These are phyloP conservation scores for Erysimum cheiri DNA, from an alignment of 441 rosid genomes.

Conservation along the genomic window DNA sequence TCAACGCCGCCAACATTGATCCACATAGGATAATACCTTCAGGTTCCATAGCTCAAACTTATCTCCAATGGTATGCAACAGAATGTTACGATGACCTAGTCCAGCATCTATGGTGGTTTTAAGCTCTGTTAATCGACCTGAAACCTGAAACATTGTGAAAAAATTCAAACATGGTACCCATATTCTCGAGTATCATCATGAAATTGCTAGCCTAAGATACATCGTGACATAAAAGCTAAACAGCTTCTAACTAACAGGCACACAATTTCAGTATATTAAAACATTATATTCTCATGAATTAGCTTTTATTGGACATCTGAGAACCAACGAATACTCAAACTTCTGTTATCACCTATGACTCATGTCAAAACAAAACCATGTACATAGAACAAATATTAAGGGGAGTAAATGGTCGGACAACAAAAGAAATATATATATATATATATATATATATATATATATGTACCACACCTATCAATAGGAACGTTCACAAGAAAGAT, in stretches of 20 bases:
- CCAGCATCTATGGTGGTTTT: constrained; percentile 84
- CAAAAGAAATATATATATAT: not conserved
- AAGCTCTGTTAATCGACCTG: constrained; percentile 75
- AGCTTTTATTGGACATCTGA: constrained; percentile 12
- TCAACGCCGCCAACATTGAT: constrained; percentile 23
- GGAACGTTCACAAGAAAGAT: constrained; percentile 22
- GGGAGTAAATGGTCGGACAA: constrained; percentile 1
- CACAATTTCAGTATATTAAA: constrained; percentile 11
- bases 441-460: not conserved
- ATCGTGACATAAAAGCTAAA: constrained; percentile 11
- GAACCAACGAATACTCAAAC: constrained; percentile 10
- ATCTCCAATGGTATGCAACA: constrained; percentile 71
- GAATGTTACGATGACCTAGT: constrained; percentile 58
- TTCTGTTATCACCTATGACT: constrained; percentile 19
- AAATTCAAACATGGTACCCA: constrained; percentile 10
- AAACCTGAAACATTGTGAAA: constrained; percentile 58
- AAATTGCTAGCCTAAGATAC: constrained; percentile 16
- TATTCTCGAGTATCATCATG: not conserved
- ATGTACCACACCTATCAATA: not conserved
- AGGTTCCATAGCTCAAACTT: constrained; percentile 78
- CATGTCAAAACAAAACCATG: constrained; percentile 6
- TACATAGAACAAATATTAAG: constrained; percentile 10
- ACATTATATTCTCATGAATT: constrained; percentile 19
- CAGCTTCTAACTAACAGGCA: constrained; percentile 11
- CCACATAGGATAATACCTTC: constrained; percentile 53